Evolutionary conservation across 2,329 filamentous ascomycete genomes (phyloP), one percentile per base, ranked within the genome.

Genomic region (Apiospora saccharicola): DNA sequence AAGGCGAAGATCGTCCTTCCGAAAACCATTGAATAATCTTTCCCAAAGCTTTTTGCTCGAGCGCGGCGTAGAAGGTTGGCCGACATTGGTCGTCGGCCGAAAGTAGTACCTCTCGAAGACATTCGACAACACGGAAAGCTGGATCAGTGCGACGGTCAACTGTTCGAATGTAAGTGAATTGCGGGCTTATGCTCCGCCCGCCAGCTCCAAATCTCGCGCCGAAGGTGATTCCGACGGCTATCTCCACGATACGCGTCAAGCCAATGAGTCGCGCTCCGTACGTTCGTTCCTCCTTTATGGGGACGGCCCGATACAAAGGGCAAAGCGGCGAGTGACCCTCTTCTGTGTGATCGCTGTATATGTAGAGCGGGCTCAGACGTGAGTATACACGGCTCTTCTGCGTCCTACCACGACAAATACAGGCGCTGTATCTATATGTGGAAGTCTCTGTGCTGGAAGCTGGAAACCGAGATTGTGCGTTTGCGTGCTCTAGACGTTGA

Each of bases 141-240:
- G 47, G 47, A 49, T 49, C 47, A 2, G 8, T 24, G 10, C 24
- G 6, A 10, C 4, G n/a, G 22, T 49, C 22, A 8, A 75, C 67
- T 6, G 67, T 49, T 16, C 71, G 73, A 12, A 73, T 70, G n/a
- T 75, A 74, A 6, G 73, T 47, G 6, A 75, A 73, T 6, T 10
- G 30, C 19, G 71, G 70, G 10, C 69, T 26, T 49, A 75, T 71
- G 49, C 71, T 75, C 43, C 43, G 34, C 16, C 71, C 73, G 41
- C 74, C 74, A 13, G 71, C 73, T 30, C 74, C 71, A 13, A 24
- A 34, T 19, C 5, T 69, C 37, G 26, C 24, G 6, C 16, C 3
- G 10, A 74, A 70, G 69, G 73, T 73, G 0, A 74, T 13, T 22
- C n/a, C 46, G 22, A 75, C 41, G 6, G 74, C 70, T 14, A 6